phyloP scores from a whole-genome alignment of 1,284 basidiomycete genomes.

The Microstroma glucosiphilum region DNA sequence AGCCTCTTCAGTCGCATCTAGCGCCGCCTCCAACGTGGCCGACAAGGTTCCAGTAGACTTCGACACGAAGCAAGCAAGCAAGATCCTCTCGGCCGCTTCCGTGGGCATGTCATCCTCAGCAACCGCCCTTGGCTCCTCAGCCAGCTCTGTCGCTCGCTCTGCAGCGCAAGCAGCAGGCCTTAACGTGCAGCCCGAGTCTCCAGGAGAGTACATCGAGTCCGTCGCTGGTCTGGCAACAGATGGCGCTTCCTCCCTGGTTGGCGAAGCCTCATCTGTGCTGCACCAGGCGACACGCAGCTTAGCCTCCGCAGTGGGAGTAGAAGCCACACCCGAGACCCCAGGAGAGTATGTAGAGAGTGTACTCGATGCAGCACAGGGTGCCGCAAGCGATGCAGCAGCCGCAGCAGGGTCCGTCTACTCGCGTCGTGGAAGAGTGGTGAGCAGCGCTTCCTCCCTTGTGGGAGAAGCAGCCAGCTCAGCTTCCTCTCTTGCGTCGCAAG shows the following conservation, averaged over 20 bases:
- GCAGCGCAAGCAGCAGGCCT: not conserved
- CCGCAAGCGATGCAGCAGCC: no score
- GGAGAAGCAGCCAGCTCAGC: no score
- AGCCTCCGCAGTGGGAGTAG: not conserved
- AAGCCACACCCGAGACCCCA: no score
- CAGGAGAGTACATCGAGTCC: constrained; percentile 5
- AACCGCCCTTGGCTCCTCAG: not conserved
- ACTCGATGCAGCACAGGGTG: no score
- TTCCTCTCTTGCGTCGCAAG: no score
- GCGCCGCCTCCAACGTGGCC: no score
- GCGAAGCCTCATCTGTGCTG: not conserved
- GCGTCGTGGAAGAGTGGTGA: no score
- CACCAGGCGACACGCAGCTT: constrained; percentile 5
- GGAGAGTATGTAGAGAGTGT: no score
- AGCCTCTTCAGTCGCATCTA: no score
- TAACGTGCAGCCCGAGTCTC: not conserved
- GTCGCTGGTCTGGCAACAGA: constrained; percentile 13
- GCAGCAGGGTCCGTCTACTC: no score
- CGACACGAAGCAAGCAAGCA: not conserved
- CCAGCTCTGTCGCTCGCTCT: not conserved
- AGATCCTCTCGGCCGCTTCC: not conserved
- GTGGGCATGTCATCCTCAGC: not conserved
- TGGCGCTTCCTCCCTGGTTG: constrained; percentile 7
- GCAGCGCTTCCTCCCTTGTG: no score
- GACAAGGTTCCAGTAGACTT: no score